These are phyloP conservation scores for Fraxinus americana DNA, from an alignment of 257 asterid species.

Conservation along the genomic window DNA sequence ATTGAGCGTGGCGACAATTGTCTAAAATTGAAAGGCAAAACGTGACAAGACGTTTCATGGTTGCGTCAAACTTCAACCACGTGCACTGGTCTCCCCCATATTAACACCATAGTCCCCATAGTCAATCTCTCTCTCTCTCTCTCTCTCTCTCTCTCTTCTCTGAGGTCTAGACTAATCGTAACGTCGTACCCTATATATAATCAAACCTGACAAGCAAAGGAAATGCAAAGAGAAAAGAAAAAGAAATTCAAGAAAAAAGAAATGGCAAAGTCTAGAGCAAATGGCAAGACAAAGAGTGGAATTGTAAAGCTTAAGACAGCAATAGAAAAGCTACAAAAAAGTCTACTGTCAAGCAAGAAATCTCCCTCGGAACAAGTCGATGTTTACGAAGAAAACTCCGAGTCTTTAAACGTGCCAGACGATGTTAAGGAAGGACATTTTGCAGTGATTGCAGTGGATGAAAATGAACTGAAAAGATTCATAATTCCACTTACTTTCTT, in stretches of 20 bases:
- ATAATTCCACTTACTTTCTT: slow-evolving; percentile 38
- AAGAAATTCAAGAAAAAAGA: not conserved
- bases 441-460: slow-evolving; percentile 40
- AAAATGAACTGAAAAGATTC: slow-evolving; percentile 34
- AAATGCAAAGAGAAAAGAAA: not conserved
- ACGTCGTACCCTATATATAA: not conserved
- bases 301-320: not conserved
- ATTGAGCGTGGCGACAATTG: not conserved
- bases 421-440: slow-evolving; percentile 50
- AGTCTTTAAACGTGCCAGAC: not conserved
- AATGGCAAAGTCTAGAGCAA: not conserved
- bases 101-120: not conserved
- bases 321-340: slow-evolving; percentile 1
- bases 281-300: not conserved
- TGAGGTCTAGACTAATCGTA: not conserved
- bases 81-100: not conserved
- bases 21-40: not conserved
- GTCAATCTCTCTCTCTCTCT: not conserved
- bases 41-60: not conserved
- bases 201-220: not conserved
- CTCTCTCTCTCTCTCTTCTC: too few species aligned
- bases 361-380: not conserved
- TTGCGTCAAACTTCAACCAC: not conserved
- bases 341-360: not conserved
- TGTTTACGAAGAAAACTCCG: not conserved